Evolutionary conservation across 331 rosid species (phyloP), one percentile per base, ranked within the genome.

Genomic region (Rhamnella rubrinervis): DNA sequence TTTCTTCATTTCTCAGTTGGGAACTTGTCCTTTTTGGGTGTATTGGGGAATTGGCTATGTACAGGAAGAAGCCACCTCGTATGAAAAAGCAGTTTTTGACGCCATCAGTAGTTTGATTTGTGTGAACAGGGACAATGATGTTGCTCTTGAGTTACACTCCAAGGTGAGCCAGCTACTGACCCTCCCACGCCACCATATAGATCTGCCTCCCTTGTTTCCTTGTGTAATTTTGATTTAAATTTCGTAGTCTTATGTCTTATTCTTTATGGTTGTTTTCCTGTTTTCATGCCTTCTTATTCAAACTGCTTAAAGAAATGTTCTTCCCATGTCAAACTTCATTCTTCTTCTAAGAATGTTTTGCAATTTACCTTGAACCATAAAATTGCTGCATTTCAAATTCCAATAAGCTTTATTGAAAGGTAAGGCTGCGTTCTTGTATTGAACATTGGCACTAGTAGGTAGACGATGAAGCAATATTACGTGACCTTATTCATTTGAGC

Each of bases 61-160:
- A 13, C 83, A 93, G 98, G 97, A 85, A 37, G 84, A 80, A 64
- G 97, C 96, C 62, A 93, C 98, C 55, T 63, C 65, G 65, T 91
- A 91, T 58, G 98, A 93, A 85, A 88, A 81, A 71, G 86, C 89
- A 16, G 89, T 93, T 75, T 91, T 84, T 7, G 81, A 75, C 49
- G 71, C 73, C 25, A 69, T 91, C 75, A 82, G 12, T 86, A 84
- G 67, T 78, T 83, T 85, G 88, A 73, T 91, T 20, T 89, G 89
- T 8, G 65, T 35, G 52, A 82, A 73, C 65, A 85, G 88, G 78
- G 98, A 93, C 16, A 92, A 91, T 55, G 88, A 87, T 74, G 83
- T 87, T 25, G 92, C 96, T 70, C 1, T 87, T 53, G 84, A 91
- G 56, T 79, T 88, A 53, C 91, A 87, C 75, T 70, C 75, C 39